Base-by-base conservation (phyloP, 2,329 filamentous ascomycete genomes). In the Zelopaecilomyces penicillatus region DNA sequence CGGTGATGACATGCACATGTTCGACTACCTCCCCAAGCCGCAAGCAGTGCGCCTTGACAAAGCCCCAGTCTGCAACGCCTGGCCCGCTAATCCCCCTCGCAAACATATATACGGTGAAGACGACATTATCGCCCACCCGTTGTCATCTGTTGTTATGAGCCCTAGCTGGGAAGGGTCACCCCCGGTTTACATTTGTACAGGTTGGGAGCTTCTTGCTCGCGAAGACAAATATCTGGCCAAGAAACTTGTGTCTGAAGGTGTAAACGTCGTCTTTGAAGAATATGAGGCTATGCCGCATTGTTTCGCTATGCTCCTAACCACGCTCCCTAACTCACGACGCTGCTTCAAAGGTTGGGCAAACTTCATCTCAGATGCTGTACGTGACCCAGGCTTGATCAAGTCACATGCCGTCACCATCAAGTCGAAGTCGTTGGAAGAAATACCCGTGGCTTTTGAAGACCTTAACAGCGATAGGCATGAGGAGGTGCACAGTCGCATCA, bases 211-310 rank as follows among this genome's bases (percentile, higher is more conserved):
- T 53, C 69, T 91, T 7, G 69, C 75, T 1, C 84, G 87, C 59
- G 85, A 89, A 60, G 73, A 72, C 48, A 73, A 71, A 50, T 77
- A 78, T 42, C 57, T 87, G 2, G 83, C 81, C 0, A 63, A 66
- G 35, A 70, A 73, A 34, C 68, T 85, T 8, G 68, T 68, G 11
- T 51, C 55, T 6, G 76, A 84, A 38, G 79, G 76, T 5, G 82
- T 83, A 0, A 57, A 56, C 0, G 76, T 90, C 0, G 70, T 78
- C 4, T 84, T 81, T 55, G 78, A 86, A 58, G 78, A 87, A 63
- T 93, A 81, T 58, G 82, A 89, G 60, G 83, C 79, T 3, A 91
- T 91, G 86, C 85, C 87, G 43, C 86, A 90, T 63, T 80, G 78
- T 53, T 91, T 87, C 57, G 77, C 74, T 1, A 55, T 80, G 50